Evolutionary conservation across 495 filamentous ascomycete species (phyloP), one percentile per base, ranked within the genome.

Genomic region (Cercophora sp.): DNA sequence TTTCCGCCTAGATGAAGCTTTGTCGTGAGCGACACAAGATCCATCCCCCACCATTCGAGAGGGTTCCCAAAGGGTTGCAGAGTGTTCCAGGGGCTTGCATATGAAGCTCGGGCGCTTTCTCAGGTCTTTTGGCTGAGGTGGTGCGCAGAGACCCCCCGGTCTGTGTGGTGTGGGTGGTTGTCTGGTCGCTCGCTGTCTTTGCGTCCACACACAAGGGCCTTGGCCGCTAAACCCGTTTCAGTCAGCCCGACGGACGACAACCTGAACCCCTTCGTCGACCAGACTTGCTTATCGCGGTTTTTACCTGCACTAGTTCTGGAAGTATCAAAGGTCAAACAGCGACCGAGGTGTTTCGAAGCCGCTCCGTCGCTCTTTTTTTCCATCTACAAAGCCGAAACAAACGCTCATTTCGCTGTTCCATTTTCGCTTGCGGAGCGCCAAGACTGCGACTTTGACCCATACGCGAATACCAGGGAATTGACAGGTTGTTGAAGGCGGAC

Each of bases 151-250:
- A 5, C 25, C 26, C 5, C 16, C 6, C n/a, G n/a, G n/a, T n/a
- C 19, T 43, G 39, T 40, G 46, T 31, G 23, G 11, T 20, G 25
- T 18, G 19, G 48, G 23, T 23, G 18, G 24, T 9, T 40, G 43
- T 26, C 24, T 27, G 24, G 35, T 40, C 37, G 16, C 34, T 47
- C 8, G n/a, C n/a, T n/a, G n/a, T n/a, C 13, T 32, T 32, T 32
- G 29, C 29, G 29, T 32, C 13, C 6, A 32, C 29, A 32, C 29
- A 32, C 29, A 13, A 51, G 46, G 51, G 56, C 58, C 34, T 29
- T 56, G 43, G 40, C 26, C 43, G 51, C 64, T 67, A 65, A 42
- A 34, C 59, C 61, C 43, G 59, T 65, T 65, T 63, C 59, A 60
- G 62, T n/a, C n/a, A n/a, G n/a, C n/a, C n/a, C n/a, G n/a, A n/a